Conservation (phyloP, 352 stramenopile species). For the Pseudoperonospora humuli region DNA sequence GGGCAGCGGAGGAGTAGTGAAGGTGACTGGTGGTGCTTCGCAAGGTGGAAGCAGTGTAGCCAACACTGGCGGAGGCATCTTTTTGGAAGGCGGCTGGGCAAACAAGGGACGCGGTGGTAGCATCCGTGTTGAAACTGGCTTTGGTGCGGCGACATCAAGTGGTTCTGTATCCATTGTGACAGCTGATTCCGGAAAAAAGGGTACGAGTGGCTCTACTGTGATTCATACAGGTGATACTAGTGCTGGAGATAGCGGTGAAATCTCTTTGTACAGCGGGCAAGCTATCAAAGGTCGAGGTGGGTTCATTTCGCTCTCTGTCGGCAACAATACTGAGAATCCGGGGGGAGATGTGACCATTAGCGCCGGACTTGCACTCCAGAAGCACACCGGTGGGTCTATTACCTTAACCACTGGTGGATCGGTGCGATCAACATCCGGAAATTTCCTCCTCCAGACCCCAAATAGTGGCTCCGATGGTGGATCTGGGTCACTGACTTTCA, state of each 20-base stretch:
- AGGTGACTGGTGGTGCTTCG: conserved; percentile 72
- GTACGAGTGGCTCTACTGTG: conserved; percentile 37
- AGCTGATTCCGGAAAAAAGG: conserved; percentile 48
- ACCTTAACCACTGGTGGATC: conserved; percentile 51
- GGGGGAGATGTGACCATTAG: conserved; percentile 54
- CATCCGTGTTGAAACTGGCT: conserved; percentile 41
- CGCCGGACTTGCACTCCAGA: conserved; percentile 61
- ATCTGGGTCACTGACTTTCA: conserved; percentile 35
- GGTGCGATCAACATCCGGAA: conserved; percentile 44
- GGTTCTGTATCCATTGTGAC: conserved; percentile 43
- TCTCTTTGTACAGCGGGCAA: conserved; percentile 48
- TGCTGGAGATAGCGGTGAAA: conserved; percentile 50
- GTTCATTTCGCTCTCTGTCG: conserved; percentile 44
- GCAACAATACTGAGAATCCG: conserved; percentile 38
- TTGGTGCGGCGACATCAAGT: conserved; percentile 43
- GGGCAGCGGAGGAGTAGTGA: conserved; percentile 82
- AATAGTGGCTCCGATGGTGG: conserved; percentile 41
- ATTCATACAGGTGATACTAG: conserved; percentile 55
- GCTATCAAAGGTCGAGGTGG: conserved; percentile 50
- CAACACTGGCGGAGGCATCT: conserved; percentile 67
- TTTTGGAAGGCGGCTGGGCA: conserved; percentile 64
- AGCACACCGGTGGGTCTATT: conserved; percentile 44
- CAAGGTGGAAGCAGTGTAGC: conserved; percentile 47
- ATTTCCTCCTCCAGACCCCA: conserved; percentile 47
- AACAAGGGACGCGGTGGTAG: conserved; percentile 48